These are phyloP conservation scores for Penicillium sp. DNA, from an alignment of 2,329 filamentous ascomycete genomes.

Conservation along the genomic window DNA sequence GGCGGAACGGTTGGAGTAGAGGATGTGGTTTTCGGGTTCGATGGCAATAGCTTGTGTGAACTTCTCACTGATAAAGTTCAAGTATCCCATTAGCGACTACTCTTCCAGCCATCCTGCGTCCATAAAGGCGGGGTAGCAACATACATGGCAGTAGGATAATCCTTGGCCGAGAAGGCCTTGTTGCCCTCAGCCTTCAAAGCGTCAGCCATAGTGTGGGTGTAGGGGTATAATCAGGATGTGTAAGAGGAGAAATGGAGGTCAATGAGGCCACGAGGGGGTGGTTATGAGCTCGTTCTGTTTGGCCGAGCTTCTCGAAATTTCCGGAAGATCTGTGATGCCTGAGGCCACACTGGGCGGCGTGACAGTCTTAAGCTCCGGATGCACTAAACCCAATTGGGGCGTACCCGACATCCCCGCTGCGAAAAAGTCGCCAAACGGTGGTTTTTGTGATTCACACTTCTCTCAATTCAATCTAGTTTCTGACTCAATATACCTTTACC, in stretches of 20 bases:
- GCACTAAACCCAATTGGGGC: slow-evolving; percentile 21
- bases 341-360: slow-evolving; percentile 28
- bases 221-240: slow-evolving; percentile 11
- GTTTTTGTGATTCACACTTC: slow-evolving; percentile 25
- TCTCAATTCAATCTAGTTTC: background rate
- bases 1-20: slow-evolving; percentile 95
- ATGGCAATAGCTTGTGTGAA: slow-evolving; percentile 92
- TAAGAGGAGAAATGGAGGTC: slow-evolving; percentile 19
- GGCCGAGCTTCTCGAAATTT: slow-evolving; percentile 55
- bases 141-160: slow-evolving; percentile 94
- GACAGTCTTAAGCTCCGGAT: slow-evolving; percentile 20
- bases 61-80: slow-evolving; percentile 70
- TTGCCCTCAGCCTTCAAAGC: slow-evolving; percentile 97
- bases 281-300: slow-evolving; percentile 30
- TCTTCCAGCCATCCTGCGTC: slow-evolving; percentile 12
- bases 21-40: slow-evolving; percentile 89
- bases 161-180: slow-evolving; percentile 97
- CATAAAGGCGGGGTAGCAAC: slow-evolving; percentile 50
- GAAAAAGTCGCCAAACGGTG: slow-evolving; percentile 40
- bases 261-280: slow-evolving; percentile 18
- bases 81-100: slow-evolving; percentile 12
- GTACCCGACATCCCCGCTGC: slow-evolving; percentile 31
- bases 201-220: slow-evolving; percentile 64
- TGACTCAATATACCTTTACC: slow-evolving; percentile 14
- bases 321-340: slow-evolving; percentile 30